Evolutionary conservation across 257 asterid species (phyloP).

Genomic region (Penstemon davidsonii): DNA sequence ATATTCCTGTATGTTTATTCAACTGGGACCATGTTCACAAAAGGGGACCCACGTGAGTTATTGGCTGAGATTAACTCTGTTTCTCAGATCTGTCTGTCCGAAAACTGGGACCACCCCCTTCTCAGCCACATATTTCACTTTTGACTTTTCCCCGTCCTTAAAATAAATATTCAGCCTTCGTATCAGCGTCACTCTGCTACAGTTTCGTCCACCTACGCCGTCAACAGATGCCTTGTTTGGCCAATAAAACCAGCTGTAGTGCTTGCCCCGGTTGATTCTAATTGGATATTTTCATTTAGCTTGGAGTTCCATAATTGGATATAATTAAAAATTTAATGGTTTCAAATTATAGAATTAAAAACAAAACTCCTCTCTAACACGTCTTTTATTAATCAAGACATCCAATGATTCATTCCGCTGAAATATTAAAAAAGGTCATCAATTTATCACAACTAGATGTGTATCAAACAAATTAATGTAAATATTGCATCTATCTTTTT

Average conservation of each 20-base stretch:
- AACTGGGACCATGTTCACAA: background rate
- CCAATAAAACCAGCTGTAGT: constrained; percentile 14
- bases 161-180: background rate
- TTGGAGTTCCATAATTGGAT: background rate
- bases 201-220: constrained; percentile 21
- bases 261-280: constrained; percentile 9
- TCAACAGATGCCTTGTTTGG: background rate
- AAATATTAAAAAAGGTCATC: too few relatives aligned
- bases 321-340: too few relatives aligned
- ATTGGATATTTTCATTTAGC: constrained; percentile 21
- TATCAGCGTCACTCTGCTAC: background rate
- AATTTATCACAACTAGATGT: too few relatives aligned
- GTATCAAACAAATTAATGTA: too few relatives aligned
- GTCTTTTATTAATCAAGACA: too few relatives aligned
- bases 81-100: constrained; percentile 31
- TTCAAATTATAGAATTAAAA: too few relatives aligned
- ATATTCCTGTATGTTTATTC: background rate
- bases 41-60: constrained; percentile 30
- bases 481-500: too few relatives aligned
- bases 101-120: constrained; percentile 39
- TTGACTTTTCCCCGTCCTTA: background rate
- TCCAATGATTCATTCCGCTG: too few relatives aligned
- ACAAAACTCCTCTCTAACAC: too few relatives aligned
- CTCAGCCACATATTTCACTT: constrained; percentile 38
- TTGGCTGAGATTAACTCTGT: constrained; percentile 38